Conservation (phyloP, 306 rosid species). For the Cercis canadensis region DNA sequence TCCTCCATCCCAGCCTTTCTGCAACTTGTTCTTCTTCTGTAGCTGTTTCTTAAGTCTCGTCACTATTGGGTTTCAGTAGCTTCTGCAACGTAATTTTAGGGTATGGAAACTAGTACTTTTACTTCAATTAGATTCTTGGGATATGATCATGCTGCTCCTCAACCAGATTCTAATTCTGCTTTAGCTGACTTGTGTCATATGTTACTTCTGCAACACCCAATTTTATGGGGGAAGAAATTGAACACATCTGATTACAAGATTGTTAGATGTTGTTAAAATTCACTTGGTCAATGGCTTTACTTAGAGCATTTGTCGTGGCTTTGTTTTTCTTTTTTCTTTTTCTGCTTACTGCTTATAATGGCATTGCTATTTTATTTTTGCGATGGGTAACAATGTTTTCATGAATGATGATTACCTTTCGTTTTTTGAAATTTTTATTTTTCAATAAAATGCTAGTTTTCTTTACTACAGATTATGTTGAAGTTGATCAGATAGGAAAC, state of each 20-base stretch:
- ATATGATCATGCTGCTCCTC: neutral
- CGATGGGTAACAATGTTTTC: neutral
- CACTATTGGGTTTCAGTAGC: neutral
- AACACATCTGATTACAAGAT: neutral
- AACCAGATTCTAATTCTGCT: neutral
- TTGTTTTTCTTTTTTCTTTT: no score
- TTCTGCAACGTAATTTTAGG: slow-evolving; percentile 19
- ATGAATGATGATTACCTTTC: neutral
- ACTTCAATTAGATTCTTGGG: neutral
- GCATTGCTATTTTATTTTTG: neutral
- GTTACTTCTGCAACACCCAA: neutral
- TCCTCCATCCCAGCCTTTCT: neutral
- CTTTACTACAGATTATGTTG: neutral
- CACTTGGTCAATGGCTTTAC: neutral
- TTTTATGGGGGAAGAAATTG: neutral
- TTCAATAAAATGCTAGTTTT: neutral
- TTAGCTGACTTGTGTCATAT: neutral
- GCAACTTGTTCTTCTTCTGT: neutral
- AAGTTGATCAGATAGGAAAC: slow-evolving; percentile 50
- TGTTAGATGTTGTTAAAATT: neutral
- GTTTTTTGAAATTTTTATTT: neutral
- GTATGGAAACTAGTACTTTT: slow-evolving; percentile 33
- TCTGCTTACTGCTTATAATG: neutral
- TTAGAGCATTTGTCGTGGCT: no score
- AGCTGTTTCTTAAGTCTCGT: neutral